phyloP scores from a whole-genome alignment of 1,284 basidiomycete genomes.

The Ganoderma lingzhi region DNA sequence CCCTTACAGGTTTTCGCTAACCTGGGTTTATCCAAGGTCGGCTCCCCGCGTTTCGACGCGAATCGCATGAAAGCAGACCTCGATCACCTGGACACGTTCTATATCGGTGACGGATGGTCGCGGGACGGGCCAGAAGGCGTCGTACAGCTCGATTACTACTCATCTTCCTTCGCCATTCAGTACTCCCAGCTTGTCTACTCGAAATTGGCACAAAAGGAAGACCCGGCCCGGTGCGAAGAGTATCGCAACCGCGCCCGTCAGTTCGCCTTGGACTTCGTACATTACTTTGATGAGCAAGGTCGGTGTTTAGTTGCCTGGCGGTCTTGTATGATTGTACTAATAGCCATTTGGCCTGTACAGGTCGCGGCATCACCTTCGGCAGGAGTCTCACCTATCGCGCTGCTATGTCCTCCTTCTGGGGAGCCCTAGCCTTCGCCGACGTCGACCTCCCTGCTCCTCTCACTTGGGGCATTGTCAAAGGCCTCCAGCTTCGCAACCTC shows the following conservation, averaged over 20 bases:
- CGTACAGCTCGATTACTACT: conserved; percentile 83
- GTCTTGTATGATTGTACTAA: background rate
- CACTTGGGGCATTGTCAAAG: conserved; percentile 80
- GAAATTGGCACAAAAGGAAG: conserved; percentile 68
- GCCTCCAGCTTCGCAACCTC: conserved; percentile 75
- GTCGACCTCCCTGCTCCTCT: conserved; percentile 73
- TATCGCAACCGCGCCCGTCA: conserved; percentile 68
- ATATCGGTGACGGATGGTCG: conserved; percentile 80
- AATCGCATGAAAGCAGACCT: conserved; percentile 76
- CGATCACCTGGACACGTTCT: conserved; percentile 83
- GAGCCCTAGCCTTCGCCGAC: conserved; percentile 76
- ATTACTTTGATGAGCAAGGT: conserved; percentile 81
- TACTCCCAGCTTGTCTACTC: conserved; percentile 78
- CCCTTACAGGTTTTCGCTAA: conserved; percentile 73
- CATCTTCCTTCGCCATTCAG: conserved; percentile 83
- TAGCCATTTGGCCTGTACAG: conserved; percentile 44
- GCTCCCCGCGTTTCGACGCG: conserved; percentile 63
- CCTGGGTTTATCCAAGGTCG: conserved; percentile 70
- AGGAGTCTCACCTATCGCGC: conserved; percentile 81
- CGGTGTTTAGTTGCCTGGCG: conserved; percentile 13
- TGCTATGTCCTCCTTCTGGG: conserved; percentile 83
- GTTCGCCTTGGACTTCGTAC: conserved; percentile 76
- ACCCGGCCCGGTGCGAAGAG: conserved; percentile 70
- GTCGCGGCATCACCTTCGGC: conserved; percentile 80
- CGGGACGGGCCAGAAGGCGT: conserved; percentile 81